These are phyloP conservation scores for Gnomoniopsis smithogilvyi DNA, from an alignment of 2,329 filamentous ascomycete species.

Conservation along the genomic window DNA sequence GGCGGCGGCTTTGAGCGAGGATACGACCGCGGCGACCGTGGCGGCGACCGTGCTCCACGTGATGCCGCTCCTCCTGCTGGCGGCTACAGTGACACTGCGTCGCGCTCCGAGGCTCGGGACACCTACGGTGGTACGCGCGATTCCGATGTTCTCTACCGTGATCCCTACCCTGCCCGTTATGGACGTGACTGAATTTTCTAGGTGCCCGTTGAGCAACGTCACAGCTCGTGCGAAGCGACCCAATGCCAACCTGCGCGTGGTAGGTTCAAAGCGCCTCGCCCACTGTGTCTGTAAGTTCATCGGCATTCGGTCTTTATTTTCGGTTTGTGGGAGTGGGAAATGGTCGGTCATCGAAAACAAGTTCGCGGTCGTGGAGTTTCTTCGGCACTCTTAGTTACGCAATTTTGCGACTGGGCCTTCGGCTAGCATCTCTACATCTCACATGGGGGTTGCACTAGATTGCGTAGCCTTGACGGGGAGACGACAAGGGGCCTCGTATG, in stretches of 20 bases:
- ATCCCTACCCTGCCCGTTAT: conserved; percentile 3
- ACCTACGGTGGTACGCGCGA: conserved; percentile 25
- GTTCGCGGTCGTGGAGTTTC: conserved; percentile 17
- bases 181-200: conserved; percentile 18
- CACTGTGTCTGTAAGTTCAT: conserved; percentile 13
- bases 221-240: conserved; percentile 6
- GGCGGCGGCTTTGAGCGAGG: conserved; percentile 13
- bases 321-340: conserved; percentile 11
- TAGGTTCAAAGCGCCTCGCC: conserved; percentile 12
- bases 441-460: conserved; percentile 14
- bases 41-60: conserved; percentile 25
- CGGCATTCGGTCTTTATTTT: conserved; percentile 14
- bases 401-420: conserved; percentile 19
- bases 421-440: conserved; percentile 10
- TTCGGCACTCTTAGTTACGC: conserved; percentile 19
- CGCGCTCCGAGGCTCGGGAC: conserved; percentile 27
- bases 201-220: conserved; percentile 16
- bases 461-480: conserved; percentile 13
- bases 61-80: conserved; percentile 25
- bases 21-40: conserved; percentile 3
- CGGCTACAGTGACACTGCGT: conserved; percentile 26
- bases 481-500: conserved; percentile 13
- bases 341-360: conserved; percentile 17
- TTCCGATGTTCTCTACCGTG: background rate
- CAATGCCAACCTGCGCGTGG: conserved; percentile 1